Percentiles rank a stretch among this genome's conserved stretches.
phyloP scores from a whole-genome alignment of 352 stramenopile genomes.

The Pythium rishiriense region DNA sequence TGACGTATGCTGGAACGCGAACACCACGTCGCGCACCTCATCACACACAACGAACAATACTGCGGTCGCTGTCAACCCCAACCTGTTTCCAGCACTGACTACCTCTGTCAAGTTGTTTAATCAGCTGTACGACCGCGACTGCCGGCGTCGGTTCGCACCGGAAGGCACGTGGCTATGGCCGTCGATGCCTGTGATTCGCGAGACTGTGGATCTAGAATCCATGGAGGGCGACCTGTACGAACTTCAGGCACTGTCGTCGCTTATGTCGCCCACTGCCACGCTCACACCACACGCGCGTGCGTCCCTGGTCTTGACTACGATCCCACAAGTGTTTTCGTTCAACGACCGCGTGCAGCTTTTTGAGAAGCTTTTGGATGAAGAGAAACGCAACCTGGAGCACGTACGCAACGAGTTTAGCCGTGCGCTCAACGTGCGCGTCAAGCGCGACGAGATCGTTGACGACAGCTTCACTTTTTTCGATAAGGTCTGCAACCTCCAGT shows the following conservation, averaged over 20 bases:
- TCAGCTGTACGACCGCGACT: conserved; percentile 76
- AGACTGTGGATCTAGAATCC: conserved; percentile 61
- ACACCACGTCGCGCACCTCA: neutral
- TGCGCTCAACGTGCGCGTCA: conserved; percentile 60
- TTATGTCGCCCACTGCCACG: conserved; percentile 38
- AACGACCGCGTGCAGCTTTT: conserved; percentile 75
- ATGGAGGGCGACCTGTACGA: conserved; percentile 60
- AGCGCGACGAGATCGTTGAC: conserved; percentile 86
- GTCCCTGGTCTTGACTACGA: conserved; percentile 63
- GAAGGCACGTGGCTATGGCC: conserved; percentile 69
- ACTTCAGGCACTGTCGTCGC: conserved; percentile 45
- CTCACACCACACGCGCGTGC: conserved; percentile 39
- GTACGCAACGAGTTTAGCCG: conserved; percentile 61
- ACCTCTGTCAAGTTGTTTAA: conserved; percentile 80
- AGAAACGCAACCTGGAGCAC: conserved; percentile 47
- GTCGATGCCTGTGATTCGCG: conserved; percentile 60
- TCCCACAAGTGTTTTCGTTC: conserved; percentile 84
- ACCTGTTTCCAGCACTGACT: conserved; percentile 50
- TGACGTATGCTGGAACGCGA: conserved; percentile 62
- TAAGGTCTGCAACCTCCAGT: conserved; percentile 46
- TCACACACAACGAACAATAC: neutral
- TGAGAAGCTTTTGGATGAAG: conserved; percentile 64
- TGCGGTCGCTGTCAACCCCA: neutral
- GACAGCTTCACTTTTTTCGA: conserved; percentile 89
- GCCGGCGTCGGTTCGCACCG: conserved; percentile 45